These are phyloP conservation scores for Pseudohyphozyma bogoriensis DNA, from an alignment of 768 basidiomycete genomes.

Conservation along the genomic window DNA sequence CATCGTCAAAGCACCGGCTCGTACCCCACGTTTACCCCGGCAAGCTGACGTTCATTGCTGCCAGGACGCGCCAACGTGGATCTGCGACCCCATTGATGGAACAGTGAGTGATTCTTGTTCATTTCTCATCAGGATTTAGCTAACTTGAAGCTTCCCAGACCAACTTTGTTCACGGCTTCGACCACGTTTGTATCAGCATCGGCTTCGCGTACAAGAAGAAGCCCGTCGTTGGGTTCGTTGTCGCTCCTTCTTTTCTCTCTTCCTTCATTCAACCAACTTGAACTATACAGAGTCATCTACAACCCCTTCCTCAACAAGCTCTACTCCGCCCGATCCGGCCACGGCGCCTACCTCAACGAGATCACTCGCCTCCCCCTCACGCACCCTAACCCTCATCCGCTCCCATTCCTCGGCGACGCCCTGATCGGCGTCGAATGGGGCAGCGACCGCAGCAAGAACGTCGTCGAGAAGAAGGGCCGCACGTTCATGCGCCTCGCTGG, in stretches of 20 bases:
- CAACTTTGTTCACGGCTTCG: conserved; percentile 77
- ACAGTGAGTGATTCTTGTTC: conserved; percentile 38
- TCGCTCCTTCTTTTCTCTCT: neutral
- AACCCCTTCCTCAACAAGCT: conserved; percentile 84
- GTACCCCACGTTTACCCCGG: neutral
- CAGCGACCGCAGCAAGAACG: conserved; percentile 34
- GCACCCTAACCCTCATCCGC: conserved; percentile 45
- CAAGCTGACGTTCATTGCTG: neutral
- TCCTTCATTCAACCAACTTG: neutral
- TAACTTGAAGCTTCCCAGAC: conserved; percentile 38
- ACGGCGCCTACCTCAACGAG: conserved; percentile 65
- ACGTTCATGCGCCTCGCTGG: conserved; percentile 70
- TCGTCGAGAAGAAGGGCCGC: conserved; percentile 32
- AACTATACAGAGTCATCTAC: conserved; percentile 55
- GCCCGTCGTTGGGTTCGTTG: conserved; percentile 57
- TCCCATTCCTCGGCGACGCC: conserved; percentile 59
- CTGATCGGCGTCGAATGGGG: conserved; percentile 82
- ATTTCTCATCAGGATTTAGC: neutral
- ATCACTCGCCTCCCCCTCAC: conserved; percentile 53
- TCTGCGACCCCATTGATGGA: conserved; percentile 78
- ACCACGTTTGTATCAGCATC: conserved; percentile 80
- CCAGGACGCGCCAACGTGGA: conserved; percentile 77
- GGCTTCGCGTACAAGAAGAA: conserved; percentile 72
- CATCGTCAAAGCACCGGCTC: neutral
- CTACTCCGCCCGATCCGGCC: conserved; percentile 67